These are phyloP conservation scores for Copromyces sp. DNA, from an alignment of 495 filamentous ascomycete genomes.

Conservation along the genomic window DNA sequence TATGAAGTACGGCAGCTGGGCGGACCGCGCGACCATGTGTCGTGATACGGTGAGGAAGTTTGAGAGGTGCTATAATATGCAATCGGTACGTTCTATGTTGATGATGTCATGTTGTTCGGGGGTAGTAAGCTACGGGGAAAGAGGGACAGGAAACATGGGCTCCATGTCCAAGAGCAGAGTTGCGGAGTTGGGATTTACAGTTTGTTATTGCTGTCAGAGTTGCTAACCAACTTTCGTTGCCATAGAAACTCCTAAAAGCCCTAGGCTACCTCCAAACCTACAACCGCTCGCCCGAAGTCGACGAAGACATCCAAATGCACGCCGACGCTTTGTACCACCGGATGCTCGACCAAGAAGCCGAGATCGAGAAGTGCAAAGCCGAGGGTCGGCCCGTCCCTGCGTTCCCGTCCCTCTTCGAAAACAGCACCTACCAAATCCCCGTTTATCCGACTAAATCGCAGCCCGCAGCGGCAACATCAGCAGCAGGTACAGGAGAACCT, in stretches of 20 bases:
- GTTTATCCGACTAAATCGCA: conserved; percentile 14
- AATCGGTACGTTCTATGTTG: conserved; percentile 47
- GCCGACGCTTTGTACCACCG: conserved; percentile 80
- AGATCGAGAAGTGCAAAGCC: conserved; percentile 54
- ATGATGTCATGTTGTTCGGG: too few relatives aligned
- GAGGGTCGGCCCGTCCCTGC: conserved; percentile 44
- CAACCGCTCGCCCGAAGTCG: conserved; percentile 52
- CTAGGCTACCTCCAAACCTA: conserved; percentile 72
- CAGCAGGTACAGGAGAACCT: background rate
- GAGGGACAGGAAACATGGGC: conserved; percentile 1
- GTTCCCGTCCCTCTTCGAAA: conserved; percentile 36
- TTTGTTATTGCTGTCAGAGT: background rate
- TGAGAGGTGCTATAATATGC: conserved; percentile 71
- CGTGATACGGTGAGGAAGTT: conserved; percentile 56
- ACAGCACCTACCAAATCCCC: conserved; percentile 15
- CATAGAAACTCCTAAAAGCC: conserved; percentile 76
- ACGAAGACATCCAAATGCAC: conserved; percentile 93
- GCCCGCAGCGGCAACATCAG: background rate
- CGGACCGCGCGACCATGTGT: conserved; percentile 61
- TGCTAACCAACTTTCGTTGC: background rate
- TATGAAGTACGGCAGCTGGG: conserved; percentile 54
- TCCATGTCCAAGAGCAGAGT: background rate
- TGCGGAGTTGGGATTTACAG: background rate
- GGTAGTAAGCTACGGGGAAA: too few relatives aligned
- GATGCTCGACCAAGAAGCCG: conserved; percentile 67